Base-by-base conservation (phyloP, 371 early-diverging fungal genomes). In the Rhizopus arrhizus region DNA sequence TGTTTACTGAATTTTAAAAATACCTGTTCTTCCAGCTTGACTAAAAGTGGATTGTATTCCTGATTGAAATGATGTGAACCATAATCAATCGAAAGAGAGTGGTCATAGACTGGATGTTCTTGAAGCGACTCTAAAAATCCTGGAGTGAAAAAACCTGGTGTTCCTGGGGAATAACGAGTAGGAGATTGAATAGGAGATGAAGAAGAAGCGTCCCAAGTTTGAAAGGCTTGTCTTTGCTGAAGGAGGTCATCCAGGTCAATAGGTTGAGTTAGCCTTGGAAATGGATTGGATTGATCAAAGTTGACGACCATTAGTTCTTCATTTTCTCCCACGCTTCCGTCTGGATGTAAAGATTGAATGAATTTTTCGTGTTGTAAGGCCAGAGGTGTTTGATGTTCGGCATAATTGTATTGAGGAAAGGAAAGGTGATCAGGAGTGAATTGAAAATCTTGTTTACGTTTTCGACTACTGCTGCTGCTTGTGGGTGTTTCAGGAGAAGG, bases 61-160 rank as follows among this genome's bases (percentile, higher is more conserved):
- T 13, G 8, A 46, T 38, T 58, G 58, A 34, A 53, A 32, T 16
- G 49, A 59, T 46, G 59, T 29, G 10, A 8, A 10, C 28, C 7
- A 16, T 29, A 48, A 10, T 48, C 48, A 6, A 48, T 16, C 8
- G 8, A 9, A 8, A 48, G 9, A 1, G 29, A 8, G 9, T 48
- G 48, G 4, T 22, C 31, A 48, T 48, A 48, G 16, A 48, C 48
- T 62, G 81, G 70, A 67, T 82, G 70, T 52, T 75, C 66, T 43
- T 74, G 73, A 4, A 89, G 61, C 2, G 89, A 85, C 13, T 85
- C 86, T 41, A 85, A 73, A 61, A 89, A 89, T 38, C 82, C 82
- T 16, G 89, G 87, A 13, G 87, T 82, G 50, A 89, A 89, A 70
- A 89, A 87, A 5, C 78, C 82, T 0, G 89, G 89, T 3, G 88